Evolutionary conservation across 2,329 filamentous ascomycete genomes (phyloP).

Genomic region (Thelonectria blattea): DNA sequence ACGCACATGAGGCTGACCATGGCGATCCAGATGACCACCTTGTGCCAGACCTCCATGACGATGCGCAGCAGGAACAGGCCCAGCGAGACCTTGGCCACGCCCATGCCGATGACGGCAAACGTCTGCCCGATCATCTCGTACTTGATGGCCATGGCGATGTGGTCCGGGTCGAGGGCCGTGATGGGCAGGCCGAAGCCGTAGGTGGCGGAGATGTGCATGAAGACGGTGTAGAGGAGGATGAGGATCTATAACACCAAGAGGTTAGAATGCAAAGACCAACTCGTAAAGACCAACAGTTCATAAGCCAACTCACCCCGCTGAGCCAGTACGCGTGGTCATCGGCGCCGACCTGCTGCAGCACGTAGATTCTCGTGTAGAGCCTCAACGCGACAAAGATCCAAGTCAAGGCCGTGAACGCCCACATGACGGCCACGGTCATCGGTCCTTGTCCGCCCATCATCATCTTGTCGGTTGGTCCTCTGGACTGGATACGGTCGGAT

Average conservation of each 20-base stretch:
- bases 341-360: conserved; percentile 37
- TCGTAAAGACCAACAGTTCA: not conserved
- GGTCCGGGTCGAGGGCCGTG: conserved; percentile 16
- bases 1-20: conserved; percentile 24
- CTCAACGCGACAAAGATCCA: conserved; percentile 43
- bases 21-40: conserved; percentile 41
- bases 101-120: conserved; percentile 46
- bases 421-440: conserved; percentile 35
- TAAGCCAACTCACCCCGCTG: conserved; percentile 15
- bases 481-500: too few relatives aligned
- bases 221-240: conserved; percentile 40
- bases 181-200: conserved; percentile 43
- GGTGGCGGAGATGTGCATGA: conserved; percentile 37
- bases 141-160: conserved; percentile 34
- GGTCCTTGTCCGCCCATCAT: conserved; percentile 31
- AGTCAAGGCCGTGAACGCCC: conserved; percentile 31
- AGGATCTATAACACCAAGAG: conserved; percentile 19
- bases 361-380: conserved; percentile 43
- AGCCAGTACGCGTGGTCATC: conserved; percentile 43
- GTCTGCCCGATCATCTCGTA: conserved; percentile 41
- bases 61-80: conserved; percentile 46
- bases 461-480: conserved; percentile 14
- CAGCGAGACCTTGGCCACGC: conserved; percentile 44
- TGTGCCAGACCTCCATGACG: conserved; percentile 40
- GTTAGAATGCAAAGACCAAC: not conserved